These are phyloP conservation scores for Ogataea methanolica DNA, from an alignment of 805 yeast genomes.

Conservation along the genomic window DNA sequence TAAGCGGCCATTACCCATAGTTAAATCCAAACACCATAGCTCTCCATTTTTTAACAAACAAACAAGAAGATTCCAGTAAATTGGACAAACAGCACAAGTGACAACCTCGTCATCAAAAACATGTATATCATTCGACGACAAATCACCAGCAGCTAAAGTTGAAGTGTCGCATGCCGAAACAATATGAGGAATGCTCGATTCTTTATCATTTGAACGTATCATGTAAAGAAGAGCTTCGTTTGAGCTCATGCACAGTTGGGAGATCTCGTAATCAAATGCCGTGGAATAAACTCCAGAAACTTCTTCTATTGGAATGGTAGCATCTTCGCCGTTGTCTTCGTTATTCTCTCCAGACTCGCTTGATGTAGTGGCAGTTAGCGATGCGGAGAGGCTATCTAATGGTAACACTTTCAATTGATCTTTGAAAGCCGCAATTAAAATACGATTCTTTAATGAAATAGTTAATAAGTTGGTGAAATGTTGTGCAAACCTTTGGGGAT, in stretches of 20 bases:
- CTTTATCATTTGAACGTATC: slow-evolving; percentile 7
- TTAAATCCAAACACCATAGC: slow-evolving; percentile 4
- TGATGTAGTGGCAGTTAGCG: not conserved
- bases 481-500: not conserved
- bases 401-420: slow-evolving; percentile 16
- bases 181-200: not conserved
- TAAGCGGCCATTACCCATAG: not conserved
- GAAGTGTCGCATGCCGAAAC: not conserved
- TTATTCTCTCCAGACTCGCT: slow-evolving; percentile 11
- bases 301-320: not conserved
- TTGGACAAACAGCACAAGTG: slow-evolving; percentile 1
- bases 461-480: slow-evolving; percentile 16
- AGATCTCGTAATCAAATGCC: slow-evolving; percentile 2
- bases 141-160: slow-evolving; percentile 1
- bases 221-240: slow-evolving; percentile 17
- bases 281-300: not conserved
- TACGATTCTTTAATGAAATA: slow-evolving; percentile 14
- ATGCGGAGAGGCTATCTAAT: slow-evolving; percentile 1
- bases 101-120: slow-evolving; percentile 2
- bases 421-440: slow-evolving; percentile 19
- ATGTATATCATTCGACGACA: not conserved
- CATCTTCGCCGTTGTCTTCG: slow-evolving; percentile 2
- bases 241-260: slow-evolving; percentile 19
- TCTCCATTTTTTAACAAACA: slow-evolving; percentile 9
- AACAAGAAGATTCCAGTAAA: slow-evolving; percentile 3